Conservation (phyloP, 2,329 filamentous ascomycete species). For the Hypoxylon sp. region DNA sequence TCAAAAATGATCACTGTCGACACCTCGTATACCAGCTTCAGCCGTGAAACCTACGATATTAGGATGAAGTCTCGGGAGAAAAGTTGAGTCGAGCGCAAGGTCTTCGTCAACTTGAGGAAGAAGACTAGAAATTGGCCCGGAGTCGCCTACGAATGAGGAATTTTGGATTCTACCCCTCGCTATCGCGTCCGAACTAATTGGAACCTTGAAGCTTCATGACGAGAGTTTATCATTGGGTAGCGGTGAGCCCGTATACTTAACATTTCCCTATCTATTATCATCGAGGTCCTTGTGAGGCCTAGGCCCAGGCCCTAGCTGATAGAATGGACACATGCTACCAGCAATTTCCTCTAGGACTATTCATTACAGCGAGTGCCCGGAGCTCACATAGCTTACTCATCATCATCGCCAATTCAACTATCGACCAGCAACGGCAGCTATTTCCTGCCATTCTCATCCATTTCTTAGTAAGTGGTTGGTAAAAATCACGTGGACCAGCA, state of each 20-base stretch:
- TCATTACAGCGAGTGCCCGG: not conserved
- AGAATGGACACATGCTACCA: not conserved
- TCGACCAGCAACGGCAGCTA: not conserved
- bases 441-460: not conserved
- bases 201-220: not conserved
- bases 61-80: not conserved
- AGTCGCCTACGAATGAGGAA: not conserved
- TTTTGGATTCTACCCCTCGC: not conserved
- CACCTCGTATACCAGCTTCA: not conserved
- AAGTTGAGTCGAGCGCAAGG: not conserved
- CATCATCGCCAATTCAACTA: conserved; percentile 9
- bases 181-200: not conserved
- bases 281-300: not conserved
- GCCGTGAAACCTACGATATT: not conserved
- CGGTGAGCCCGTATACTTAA: conserved; percentile 2
- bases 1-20: not conserved
- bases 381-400: conserved; percentile 6
- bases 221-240: not conserved
- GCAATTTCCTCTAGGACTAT: not conserved
- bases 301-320: not conserved
- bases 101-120: not conserved
- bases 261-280: not conserved
- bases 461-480: conserved; percentile 3
- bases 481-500: conserved; percentile 5
- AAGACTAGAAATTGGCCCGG: not conserved